Evolutionary conservation across 2,329 filamentous ascomycete genomes (phyloP), one percentile per base, ranked within the genome.

Genomic region (Epichloe sp.): DNA sequence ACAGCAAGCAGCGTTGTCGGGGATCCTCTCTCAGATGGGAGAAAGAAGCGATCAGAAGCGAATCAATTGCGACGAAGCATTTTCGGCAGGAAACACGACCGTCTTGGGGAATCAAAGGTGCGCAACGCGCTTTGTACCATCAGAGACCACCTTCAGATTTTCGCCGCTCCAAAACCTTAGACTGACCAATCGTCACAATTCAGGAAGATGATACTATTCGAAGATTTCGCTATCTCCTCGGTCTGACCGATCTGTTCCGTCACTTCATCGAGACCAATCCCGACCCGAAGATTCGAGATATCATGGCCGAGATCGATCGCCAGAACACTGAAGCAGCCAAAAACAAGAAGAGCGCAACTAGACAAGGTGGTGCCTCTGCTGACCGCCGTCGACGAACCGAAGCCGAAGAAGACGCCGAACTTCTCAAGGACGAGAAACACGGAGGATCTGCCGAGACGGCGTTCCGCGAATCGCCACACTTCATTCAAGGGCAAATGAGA

Each of bases 201-300:
- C 51, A 91, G 87, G 91, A 96, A 72, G 88, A 96, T 74, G 91
- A 97, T 63, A 94, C 88, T 0, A 88, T 97, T 63, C 82, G 91
- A 59, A 79, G 93, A 65, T 98, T 98, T 66, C 84, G 89, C 56
- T 98, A 98, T 66, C 79, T 98, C 1, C 79, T 98, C 14, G 94
- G 94, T 26, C 75, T 98, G 49, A 98, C 93, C 15, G 93, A 98
- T 63, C 76, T 98, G 19, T 98, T 98, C 73, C 88, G 94, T 57
- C 93, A 98, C 70, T 98, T 98, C 68, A 98, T 98, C 70, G 90
- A 97, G 64, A 88, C 89, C 8, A 98, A 96, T 63, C 91, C 90
- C 5, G 90, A 98, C 63, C 91, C 93, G 15, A 88, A 87, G 60
- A 93, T 97, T 62, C 87, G 91, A 60, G 87, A 95, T 53, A 88